These are phyloP conservation scores for Paraphaeosphaeria sporulosa DNA, from an alignment of 2,329 filamentous ascomycete species.

Conservation along the genomic window DNA sequence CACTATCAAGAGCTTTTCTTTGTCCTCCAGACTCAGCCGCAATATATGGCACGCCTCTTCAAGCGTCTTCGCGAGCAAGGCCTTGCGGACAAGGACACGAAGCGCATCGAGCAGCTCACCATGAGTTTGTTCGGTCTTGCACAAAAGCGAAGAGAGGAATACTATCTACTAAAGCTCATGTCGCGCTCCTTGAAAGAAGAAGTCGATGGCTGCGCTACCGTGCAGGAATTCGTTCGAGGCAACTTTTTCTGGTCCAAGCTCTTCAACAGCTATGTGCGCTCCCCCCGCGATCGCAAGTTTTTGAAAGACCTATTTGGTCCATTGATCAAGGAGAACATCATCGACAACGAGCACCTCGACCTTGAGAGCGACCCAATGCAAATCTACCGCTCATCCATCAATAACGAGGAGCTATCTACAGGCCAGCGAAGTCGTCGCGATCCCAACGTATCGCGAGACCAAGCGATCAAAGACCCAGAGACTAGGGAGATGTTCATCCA, in stretches of 20 bases:
- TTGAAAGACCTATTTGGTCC: slow-evolving; percentile 85
- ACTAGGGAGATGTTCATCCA: slow-evolving; percentile 93
- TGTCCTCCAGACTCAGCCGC: slow-evolving; percentile 92
- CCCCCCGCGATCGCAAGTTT: slow-evolving; percentile 90
- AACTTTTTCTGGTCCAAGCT: slow-evolving; percentile 95
- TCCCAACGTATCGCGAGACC: slow-evolving; percentile 85
- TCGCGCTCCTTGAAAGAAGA: slow-evolving; percentile 85
- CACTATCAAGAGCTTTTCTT: slow-evolving; percentile 99
- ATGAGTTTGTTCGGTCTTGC: slow-evolving; percentile 98
- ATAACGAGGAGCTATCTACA: slow-evolving; percentile 94
- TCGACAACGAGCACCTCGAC: slow-evolving; percentile 89
- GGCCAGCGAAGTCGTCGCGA: slow-evolving; percentile 82
- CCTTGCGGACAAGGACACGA: slow-evolving; percentile 88
- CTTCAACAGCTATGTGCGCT: slow-evolving; percentile 85
- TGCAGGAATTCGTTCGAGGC: slow-evolving; percentile 87
- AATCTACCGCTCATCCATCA: slow-evolving; percentile 94
- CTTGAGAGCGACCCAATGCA: slow-evolving; percentile 97
- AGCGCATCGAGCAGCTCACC: slow-evolving; percentile 89
- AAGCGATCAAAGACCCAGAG: slow-evolving; percentile 95
- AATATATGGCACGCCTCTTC: slow-evolving; percentile 91
- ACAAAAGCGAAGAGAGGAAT: slow-evolving; percentile 95
- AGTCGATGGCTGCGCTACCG: slow-evolving; percentile 72
- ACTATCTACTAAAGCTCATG: slow-evolving; percentile 91
- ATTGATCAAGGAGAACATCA: slow-evolving; percentile 87
- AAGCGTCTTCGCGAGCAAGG: slow-evolving; percentile 82